Conservation (phyloP, 306 rosid genomes). For the Dryas octopetala region DNA sequence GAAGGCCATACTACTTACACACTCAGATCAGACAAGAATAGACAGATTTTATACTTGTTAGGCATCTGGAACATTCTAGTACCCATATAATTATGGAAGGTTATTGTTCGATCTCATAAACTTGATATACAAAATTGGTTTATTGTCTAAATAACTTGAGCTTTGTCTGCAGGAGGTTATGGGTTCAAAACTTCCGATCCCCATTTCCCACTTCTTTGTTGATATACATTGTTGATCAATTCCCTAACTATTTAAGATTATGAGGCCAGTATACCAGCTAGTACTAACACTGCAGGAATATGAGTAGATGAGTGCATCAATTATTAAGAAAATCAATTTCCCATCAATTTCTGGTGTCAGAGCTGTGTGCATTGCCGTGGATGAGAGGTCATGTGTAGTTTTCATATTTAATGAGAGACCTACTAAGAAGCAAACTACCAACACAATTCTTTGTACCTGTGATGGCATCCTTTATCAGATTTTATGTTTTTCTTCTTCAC, state of each 20-base stretch:
- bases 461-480: not conserved
- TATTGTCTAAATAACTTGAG: too few relatives aligned
- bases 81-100: not conserved
- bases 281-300: not conserved
- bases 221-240: too few relatives aligned
- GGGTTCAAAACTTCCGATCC: too few relatives aligned
- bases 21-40: not conserved
- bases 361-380: conserved; percentile 10
- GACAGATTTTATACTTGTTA: not conserved
- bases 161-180: too few relatives aligned
- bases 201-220: too few relatives aligned
- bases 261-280: too few relatives aligned
- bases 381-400: conserved; percentile 14
- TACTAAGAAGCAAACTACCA: not conserved
- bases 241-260: too few relatives aligned
- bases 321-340: not conserved
- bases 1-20: not conserved
- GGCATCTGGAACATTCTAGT: not conserved
- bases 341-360: not conserved
- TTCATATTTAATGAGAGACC: conserved; percentile 9
- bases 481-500: not conserved
- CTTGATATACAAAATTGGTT: too few relatives aligned
- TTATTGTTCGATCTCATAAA: not conserved
- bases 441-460: not conserved
- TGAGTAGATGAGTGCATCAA: not conserved